Base-by-base conservation (phyloP, 1,139 yeast species). In the Protomyces arabidopsidicola region DNA sequence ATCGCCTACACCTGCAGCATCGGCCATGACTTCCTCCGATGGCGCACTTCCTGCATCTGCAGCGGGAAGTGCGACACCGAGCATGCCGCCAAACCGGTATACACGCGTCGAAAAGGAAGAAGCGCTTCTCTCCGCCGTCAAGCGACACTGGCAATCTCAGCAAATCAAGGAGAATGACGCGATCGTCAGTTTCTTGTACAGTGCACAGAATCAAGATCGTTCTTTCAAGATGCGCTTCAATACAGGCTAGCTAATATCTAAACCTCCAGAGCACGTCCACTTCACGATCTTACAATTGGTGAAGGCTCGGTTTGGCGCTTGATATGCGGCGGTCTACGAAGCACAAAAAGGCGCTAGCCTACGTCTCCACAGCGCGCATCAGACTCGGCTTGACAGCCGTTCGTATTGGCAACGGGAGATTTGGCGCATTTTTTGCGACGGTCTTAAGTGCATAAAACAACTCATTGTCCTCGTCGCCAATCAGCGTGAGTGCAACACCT, bases 401-500 rank as follows among this genome's bases (percentile, higher is more conserved):
- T 6, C 48, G 48, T 4, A 42, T 42, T 12, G 48, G 22, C 27
- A 31, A 34, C 6, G 53, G 36, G 5, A 50, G 53, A 9, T 50
- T 20, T 20, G 31, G 12, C 16, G 53, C 53, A 20, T 50, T 20
- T 79, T 66, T 75, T 78, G 68, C 48, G 24, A 42, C 48, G 5
- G 22, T 20, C 48, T 79, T 80, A 69, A 88, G 75, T 59, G 82
- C 86, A 56, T 73, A 72, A 64, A 86, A 78, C 1, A 84, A 75
- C 0, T 78, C 83, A 2, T 75, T 72, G 71, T 89, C 93, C 24
- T 81, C 81, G 56, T 82, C 85, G 68, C 81, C 78, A 45, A 88
- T 70, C 69, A 89, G 88, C 0, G 97, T 86, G 35, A 84, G 77
- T 14, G 97, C 87, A 6, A 81, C 78, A 59, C 98, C 98, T 4